Conservation (phyloP, 495 filamentous ascomycete species). For the Penicillium egyptiacum region DNA sequence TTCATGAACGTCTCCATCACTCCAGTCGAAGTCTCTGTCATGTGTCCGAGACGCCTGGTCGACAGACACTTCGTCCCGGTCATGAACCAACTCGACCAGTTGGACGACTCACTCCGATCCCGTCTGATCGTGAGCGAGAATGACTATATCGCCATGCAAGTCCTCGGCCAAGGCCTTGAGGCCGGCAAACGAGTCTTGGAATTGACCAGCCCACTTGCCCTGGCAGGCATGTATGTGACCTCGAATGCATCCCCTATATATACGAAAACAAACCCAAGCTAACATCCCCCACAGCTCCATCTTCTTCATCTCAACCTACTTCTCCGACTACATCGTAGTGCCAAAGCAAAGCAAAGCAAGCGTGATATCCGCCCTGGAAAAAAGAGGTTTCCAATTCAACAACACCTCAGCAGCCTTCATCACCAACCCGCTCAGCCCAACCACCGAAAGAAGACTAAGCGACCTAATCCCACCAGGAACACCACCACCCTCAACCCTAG, state of each 20-base stretch:
- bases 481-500: constrained; percentile 72
- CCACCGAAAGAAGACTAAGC: constrained; percentile 30
- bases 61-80: constrained; percentile 71
- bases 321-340: constrained; percentile 94
- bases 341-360: constrained; percentile 67
- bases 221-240: constrained; percentile 77
- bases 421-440: constrained; percentile 45
- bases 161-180: constrained; percentile 83
- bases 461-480: constrained; percentile 57
- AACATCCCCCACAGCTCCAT: constrained; percentile 62
- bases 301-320: constrained; percentile 98
- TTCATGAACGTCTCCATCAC: constrained; percentile 95
- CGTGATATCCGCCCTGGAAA: constrained; percentile 75
- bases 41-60: constrained; percentile 74
- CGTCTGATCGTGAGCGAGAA: constrained; percentile 74
- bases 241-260: not conserved
- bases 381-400: constrained; percentile 81
- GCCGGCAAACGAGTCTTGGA: constrained; percentile 93
- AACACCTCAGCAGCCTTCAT: constrained; percentile 67
- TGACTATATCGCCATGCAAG: constrained; percentile 82
- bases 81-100: constrained; percentile 47
- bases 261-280: constrained; percentile 1
- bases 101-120: constrained; percentile 37
- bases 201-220: constrained; percentile 82
- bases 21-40: constrained; percentile 88